Evolutionary conservation across 2,329 filamentous ascomycete genomes (phyloP).

Genomic region (Scedosporium apiospermum): DNA sequence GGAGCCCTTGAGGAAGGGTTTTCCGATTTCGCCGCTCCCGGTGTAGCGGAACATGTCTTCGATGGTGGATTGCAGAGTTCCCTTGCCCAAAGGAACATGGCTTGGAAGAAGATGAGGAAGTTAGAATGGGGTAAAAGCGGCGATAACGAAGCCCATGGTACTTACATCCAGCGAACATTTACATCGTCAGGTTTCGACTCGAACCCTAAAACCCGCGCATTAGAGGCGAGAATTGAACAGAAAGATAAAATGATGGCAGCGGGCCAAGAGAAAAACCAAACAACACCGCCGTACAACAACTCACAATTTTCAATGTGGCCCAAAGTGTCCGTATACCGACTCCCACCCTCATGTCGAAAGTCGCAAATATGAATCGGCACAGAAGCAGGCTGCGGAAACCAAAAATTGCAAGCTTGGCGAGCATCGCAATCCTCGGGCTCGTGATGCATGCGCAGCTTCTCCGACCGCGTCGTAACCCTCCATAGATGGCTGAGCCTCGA

Average conservation of each 20-base stretch:
- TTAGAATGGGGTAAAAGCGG: not conserved
- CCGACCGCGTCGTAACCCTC: constrained; percentile 2
- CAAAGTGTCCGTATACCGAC: not conserved
- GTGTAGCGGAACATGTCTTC: constrained; percentile 7
- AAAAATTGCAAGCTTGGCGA: constrained; percentile 1
- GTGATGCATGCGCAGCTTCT: constrained; percentile 1
- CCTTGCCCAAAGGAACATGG: constrained; percentile 2
- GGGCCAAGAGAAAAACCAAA: no score
- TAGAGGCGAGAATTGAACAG: not conserved
- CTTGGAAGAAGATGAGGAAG: not conserved
- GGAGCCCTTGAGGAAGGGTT: constrained; percentile 5
- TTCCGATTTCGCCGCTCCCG: constrained; percentile 2
- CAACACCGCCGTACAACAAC: not conserved
- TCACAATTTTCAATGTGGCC: constrained; percentile 3
- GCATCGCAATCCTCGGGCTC: constrained; percentile 4
- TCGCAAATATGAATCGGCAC: constrained; percentile 2
- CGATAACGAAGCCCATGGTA: not conserved
- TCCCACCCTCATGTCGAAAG: not conserved
- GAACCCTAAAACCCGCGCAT: not conserved
- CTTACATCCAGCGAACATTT: constrained; percentile 4
- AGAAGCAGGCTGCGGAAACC: not conserved
- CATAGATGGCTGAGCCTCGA: not conserved
- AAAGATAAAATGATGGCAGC: no score
- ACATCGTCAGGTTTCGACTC: constrained; percentile 2
- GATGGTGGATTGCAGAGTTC: constrained; percentile 5